Percentiles rank a stretch among this genome's conserved stretches.
Conservation (phyloP, 257 asterid species). For the Asclepias syriaca region DNA sequence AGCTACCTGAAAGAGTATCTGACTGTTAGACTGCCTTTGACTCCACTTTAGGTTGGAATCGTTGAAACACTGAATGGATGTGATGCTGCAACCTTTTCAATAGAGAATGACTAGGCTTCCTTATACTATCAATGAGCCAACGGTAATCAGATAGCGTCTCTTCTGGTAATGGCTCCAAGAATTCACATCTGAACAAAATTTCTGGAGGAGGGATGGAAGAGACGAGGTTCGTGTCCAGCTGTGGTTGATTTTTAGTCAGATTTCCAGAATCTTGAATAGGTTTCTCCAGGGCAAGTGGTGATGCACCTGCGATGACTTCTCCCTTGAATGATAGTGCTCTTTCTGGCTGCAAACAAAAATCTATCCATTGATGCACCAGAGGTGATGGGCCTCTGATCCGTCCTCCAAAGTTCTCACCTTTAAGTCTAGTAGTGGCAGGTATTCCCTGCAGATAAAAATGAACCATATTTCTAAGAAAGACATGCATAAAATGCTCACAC, state of each 20-base stretch:
- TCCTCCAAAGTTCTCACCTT: constrained; percentile 64
- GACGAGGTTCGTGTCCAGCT: constrained; percentile 67
- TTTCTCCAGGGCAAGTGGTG: constrained; percentile 53
- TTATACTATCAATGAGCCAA: constrained; percentile 44
- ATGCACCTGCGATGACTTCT: constrained; percentile 66
- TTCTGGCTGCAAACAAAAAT: constrained; percentile 74
- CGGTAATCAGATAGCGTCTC: constrained; percentile 52
- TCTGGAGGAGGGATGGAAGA: constrained; percentile 62
- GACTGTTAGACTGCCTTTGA: constrained; percentile 25
- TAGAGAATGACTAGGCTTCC: constrained; percentile 30
- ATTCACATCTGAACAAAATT: constrained; percentile 64
- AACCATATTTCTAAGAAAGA: not conserved
- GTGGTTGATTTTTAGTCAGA: constrained; percentile 43
- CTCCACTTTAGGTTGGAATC: constrained; percentile 28
- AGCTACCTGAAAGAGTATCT: not conserved
- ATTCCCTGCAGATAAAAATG: constrained; percentile 45
- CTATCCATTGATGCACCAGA: constrained; percentile 71
- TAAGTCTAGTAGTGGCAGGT: constrained; percentile 57
- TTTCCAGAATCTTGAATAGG: constrained; percentile 24
- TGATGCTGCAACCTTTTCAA: constrained; percentile 21
- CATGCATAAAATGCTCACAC: not conserved
- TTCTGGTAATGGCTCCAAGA: constrained; percentile 76
- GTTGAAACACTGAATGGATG: constrained; percentile 23
- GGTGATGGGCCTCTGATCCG: constrained; percentile 89
- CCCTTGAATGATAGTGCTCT: constrained; percentile 60